Evolutionary conservation across 2,329 filamentous ascomycete genomes (phyloP).

Genomic region (Dothideomycetes sp.): DNA sequence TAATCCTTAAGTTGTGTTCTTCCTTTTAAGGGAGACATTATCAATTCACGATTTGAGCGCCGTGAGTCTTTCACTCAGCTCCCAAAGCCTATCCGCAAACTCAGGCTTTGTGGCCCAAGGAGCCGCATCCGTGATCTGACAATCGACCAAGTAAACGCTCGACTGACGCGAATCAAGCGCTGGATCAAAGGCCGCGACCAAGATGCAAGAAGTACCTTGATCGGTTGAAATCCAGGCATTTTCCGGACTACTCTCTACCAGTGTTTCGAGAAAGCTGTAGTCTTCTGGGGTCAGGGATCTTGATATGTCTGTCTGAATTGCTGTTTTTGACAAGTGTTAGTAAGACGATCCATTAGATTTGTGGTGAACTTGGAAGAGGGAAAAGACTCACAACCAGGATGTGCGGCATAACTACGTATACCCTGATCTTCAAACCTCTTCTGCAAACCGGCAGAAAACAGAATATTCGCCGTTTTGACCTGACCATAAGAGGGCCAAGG

Average conservation of each 20-base stretch:
- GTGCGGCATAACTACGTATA: conserved; percentile 30
- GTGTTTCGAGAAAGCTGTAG: conserved; percentile 19
- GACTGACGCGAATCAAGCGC: conserved; percentile 23
- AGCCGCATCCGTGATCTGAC: conserved; percentile 23
- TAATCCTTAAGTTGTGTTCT: too few species aligned
- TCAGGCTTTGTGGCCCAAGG: conserved; percentile 29
- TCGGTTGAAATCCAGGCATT: conserved; percentile 30
- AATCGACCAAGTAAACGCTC: conserved; percentile 25
- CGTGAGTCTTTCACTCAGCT: conserved; percentile 29
- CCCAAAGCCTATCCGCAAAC: conserved; percentile 31
- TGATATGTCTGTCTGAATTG: conserved; percentile 16
- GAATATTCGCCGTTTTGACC: conserved; percentile 38
- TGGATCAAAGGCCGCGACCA: conserved; percentile 38
- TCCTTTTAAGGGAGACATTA: too few species aligned
- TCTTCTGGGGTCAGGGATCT: conserved; percentile 14
- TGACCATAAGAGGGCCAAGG: conserved; percentile 37
- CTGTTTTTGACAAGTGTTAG: conserved; percentile 4
- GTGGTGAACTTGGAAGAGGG: not conserved
- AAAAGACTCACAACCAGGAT: conserved; percentile 28
- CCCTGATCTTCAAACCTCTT: conserved; percentile 23
- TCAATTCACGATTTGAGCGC: too few species aligned
- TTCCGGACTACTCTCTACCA: conserved; percentile 18
- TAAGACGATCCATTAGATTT: not conserved
- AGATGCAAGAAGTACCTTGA: conserved; percentile 35
- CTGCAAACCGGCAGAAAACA: conserved; percentile 34